These are phyloP conservation scores for Phragmites australis DNA, from an alignment of 176 grass and related monocot species.

Conservation along the genomic window DNA sequence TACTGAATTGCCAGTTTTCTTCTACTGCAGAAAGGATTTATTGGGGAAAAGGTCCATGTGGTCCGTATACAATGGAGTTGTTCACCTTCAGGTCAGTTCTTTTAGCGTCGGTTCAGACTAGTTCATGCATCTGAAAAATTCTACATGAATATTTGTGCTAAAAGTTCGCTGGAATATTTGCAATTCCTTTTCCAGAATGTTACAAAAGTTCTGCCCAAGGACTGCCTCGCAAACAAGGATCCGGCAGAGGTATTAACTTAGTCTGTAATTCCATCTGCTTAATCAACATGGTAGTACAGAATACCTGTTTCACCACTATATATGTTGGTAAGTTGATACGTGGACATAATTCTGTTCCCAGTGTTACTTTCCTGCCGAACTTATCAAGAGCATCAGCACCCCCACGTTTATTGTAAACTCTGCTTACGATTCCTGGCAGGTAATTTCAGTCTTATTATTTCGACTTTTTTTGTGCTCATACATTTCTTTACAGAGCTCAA, in stretches of 20 bases:
- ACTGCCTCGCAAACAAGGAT: slow-evolving; percentile 48
- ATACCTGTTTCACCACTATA: too few species aligned
- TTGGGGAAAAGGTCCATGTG: slow-evolving; percentile 55
- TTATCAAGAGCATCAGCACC: slow-evolving; percentile 55
- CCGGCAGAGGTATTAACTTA: slow-evolving; percentile 37
- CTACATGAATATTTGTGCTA: too few species aligned
- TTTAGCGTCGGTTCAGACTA: background rate
- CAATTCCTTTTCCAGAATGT: slow-evolving; percentile 69
- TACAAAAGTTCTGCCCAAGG: slow-evolving; percentile 46
- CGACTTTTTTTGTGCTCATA: too few species aligned
- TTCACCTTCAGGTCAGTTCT: slow-evolving; percentile 78
- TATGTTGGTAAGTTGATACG: too few species aligned
- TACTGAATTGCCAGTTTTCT: background rate
- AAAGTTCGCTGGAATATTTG: too few species aligned
- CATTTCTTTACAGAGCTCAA: background rate
- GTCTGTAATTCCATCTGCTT: too few species aligned
- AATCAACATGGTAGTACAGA: too few species aligned
- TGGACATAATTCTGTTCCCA: too few species aligned
- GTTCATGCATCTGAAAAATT: background rate
- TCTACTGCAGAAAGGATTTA: slow-evolving; percentile 56
- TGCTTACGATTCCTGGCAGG: slow-evolving; percentile 74
- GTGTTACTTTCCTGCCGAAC: slow-evolving; percentile 63
- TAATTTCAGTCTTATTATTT: slow-evolving; percentile 14
- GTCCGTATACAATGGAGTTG: slow-evolving; percentile 46
- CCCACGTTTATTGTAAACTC: slow-evolving; percentile 69